Percentiles rank a stretch among this genome's conserved stretches.
These are phyloP conservation scores for Santalum album DNA, from an alignment of 164 flowering plant species.

Conservation along the genomic window DNA sequence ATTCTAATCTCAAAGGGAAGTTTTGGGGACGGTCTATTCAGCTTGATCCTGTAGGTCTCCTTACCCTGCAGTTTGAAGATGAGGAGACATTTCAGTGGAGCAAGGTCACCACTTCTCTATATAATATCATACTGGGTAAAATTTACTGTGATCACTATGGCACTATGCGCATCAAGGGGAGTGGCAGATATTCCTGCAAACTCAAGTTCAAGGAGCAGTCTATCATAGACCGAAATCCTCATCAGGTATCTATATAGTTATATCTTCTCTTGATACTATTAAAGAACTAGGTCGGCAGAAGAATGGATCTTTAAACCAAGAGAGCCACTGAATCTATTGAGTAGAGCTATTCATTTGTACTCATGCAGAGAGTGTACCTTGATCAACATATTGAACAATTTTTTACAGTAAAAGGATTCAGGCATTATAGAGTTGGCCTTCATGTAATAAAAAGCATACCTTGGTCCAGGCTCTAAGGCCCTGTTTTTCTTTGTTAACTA, in stretches of 20 bases:
- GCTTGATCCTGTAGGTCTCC: conserved; percentile 93
- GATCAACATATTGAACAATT: no score
- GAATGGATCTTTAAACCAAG: no score
- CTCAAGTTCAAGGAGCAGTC: conserved; percentile 99
- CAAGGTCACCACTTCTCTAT: conserved; percentile 97
- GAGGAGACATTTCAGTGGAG: conserved; percentile 98
- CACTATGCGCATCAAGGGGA: conserved; percentile 92
- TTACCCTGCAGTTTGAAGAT: conserved; percentile 90
- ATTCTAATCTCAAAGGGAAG: conserved; percentile 93
- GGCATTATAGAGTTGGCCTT: no score
- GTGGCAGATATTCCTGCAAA: conserved; percentile 91
- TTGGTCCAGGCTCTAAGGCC: no score
- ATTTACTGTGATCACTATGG: conserved; percentile 98
- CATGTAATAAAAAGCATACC: no score
- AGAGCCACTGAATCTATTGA: no score
- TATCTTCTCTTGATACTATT: neutral
- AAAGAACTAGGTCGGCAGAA: neutral
- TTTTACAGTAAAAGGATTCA: no score
- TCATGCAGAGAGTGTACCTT: no score
- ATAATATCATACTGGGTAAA: conserved; percentile 94
- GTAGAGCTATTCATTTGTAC: no score
- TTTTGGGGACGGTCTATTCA: conserved; percentile 99
- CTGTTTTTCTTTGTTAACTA: no score
- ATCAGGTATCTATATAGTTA: conserved; percentile 69
- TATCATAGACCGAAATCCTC: conserved; percentile 94